Percentiles rank a stretch among this genome's conserved stretches.
Conservation (phyloP, 176 grass and related monocot genomes). For the Alloteropsis semialata region DNA sequence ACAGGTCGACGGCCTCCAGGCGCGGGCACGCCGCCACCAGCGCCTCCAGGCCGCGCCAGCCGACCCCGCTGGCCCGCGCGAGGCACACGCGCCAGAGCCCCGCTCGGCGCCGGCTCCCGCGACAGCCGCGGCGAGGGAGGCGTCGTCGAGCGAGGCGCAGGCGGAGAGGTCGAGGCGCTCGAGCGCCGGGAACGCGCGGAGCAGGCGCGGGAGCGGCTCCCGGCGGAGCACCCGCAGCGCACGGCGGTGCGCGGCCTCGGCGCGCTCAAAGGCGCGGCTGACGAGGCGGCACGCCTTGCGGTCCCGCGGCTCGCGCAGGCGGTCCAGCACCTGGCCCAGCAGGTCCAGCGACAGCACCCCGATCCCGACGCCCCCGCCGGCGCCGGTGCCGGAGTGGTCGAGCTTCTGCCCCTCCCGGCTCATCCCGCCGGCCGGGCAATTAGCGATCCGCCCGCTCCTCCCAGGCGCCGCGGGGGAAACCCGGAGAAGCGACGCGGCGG, state of each 20-base stretch:
- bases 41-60: conserved; percentile 76
- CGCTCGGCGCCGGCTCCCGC: not conserved
- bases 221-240: conserved; percentile 62
- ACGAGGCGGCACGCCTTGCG: conserved; percentile 82
- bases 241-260: conserved; percentile 63
- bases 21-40: conserved; percentile 61
- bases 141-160: conserved; percentile 76
- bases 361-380: not conserved
- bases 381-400: not conserved
- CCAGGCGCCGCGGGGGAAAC: not conserved
- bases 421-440: conserved; percentile 4
- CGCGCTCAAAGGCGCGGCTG: conserved; percentile 56
- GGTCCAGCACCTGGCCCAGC: conserved; percentile 71
- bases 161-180: conserved; percentile 77
- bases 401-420: conserved; percentile 34
- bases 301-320: conserved; percentile 57
- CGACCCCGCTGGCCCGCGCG: conserved; percentile 63
- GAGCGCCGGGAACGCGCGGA: conserved; percentile 52
- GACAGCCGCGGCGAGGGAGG: conserved; percentile 43
- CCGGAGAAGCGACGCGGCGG: not conserved
- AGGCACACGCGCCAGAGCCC: conserved; percentile 52
- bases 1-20: conserved; percentile 81
- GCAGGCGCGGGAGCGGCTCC: conserved; percentile 56
- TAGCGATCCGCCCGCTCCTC: not conserved
- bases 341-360: conserved; percentile 59